Base-by-base conservation (phyloP, 192 early-diverging fungal genomes). In the Coemansia sp. region DNA sequence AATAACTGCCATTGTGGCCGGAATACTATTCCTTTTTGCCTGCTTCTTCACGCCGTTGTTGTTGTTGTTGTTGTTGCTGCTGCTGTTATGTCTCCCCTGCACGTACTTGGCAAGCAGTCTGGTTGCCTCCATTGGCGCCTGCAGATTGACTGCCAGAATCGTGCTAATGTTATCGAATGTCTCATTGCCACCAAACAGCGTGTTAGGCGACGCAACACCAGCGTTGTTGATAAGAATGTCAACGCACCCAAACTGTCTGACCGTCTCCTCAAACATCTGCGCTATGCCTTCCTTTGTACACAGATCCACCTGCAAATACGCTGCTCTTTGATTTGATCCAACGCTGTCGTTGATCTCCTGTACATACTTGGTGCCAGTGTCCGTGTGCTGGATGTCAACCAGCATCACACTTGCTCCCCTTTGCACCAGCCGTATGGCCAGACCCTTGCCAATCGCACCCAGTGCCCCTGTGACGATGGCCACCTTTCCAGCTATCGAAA, bases 191-290 rank as follows among this genome's bases (percentile, higher is more conserved):
- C 66, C 72, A 36, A 72, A 82, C 5, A 79, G 59, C 57, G n/a
- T 68, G 18, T 69, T 43, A 1, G 74, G 72, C 1, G 80, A 76
- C 0, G 72, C 74, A 4, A 82, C 19, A 2, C 66, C 80, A 0
- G 80, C 80, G 59, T 77, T 77, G 57, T 77, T 82, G 41, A 82
- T 48, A 5, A 82, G 63, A 3, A 82, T 42, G 41, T 82, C 75
- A 1, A 74, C 21, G 7, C 40, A 52, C 5, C 75, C 74, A 60
- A 74, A 82, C 22, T 66, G 37, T 15, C 46, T 32, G 16, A 58
- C 26, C 4, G 74, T 62, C 65, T 64, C 65, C 4, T 55, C 22
- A 4, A 74, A 11, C 75, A 77, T 74, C 8, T 41, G 42, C 13
- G n/a, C 46, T 3, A 77, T 71, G 9, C 71, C 63, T 4, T 46